Conservation (phyloP, 2,329 filamentous ascomycete species). For the Fusarium pseudonygamai region DNA sequence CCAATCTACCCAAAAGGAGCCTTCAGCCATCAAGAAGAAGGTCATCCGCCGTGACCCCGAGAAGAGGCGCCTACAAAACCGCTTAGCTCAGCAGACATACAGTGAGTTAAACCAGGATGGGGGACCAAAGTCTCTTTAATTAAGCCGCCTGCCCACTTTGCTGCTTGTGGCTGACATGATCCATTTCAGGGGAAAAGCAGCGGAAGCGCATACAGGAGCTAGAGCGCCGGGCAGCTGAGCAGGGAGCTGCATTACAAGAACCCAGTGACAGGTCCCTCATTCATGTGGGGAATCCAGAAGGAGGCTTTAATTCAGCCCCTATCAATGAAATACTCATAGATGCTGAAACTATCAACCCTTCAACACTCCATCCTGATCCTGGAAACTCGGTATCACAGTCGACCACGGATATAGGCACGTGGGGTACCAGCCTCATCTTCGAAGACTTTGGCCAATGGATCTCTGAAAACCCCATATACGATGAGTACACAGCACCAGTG, state of each 20-base stretch:
- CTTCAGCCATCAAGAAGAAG: slow-evolving; percentile 16
- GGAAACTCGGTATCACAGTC: slow-evolving; percentile 2
- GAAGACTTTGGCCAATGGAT: slow-evolving; percentile 32
- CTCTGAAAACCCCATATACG: not conserved
- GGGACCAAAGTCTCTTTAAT: not conserved
- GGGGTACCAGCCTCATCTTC: slow-evolving; percentile 3
- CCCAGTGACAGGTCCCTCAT: not conserved
- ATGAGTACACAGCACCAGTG: slow-evolving; percentile 1
- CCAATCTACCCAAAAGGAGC: not conserved
- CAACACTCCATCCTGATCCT: slow-evolving; percentile 14
- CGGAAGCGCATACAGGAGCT: slow-evolving; percentile 41
- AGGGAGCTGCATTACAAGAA: not conserved
- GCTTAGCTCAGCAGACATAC: slow-evolving; percentile 61
- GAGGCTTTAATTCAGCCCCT: not conserved
- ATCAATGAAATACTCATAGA: not conserved
- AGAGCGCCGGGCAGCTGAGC: slow-evolving; percentile 36
- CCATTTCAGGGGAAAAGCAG: slow-evolving; percentile 43
- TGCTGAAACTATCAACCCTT: slow-evolving; percentile 32
- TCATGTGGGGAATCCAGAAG: not conserved
- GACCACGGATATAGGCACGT: not conserved
- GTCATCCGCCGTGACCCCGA: slow-evolving; percentile 37
- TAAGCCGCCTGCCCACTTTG: not conserved
- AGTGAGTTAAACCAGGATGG: slow-evolving; percentile 47
- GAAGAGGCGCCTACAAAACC: slow-evolving; percentile 43
- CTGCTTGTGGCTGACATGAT: slow-evolving; percentile 37